Percentiles rank a stretch among this genome's conserved stretches.
phyloP scores from a whole-genome alignment of 2,329 filamentous ascomycete species.

The Alternaria brassicicola region DNA sequence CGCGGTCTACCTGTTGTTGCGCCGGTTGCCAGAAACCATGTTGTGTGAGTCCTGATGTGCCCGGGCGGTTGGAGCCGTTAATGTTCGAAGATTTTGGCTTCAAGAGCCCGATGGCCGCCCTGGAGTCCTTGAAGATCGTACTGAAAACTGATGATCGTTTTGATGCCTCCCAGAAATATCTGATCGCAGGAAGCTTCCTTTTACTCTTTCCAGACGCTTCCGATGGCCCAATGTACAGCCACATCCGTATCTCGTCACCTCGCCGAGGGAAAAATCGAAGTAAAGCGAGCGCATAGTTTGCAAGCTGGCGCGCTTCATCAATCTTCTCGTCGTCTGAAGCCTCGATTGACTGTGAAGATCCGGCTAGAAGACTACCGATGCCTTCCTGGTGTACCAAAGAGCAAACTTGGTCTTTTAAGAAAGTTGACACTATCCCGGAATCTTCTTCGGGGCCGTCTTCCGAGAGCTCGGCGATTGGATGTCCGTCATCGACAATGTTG shows the following conservation, averaged over 20 bases:
- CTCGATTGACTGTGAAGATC: conserved; percentile 47
- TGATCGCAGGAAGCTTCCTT: conserved; percentile 67
- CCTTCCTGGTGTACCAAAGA: conserved; percentile 77
- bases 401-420: conserved; percentile 69
- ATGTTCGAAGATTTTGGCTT: conserved; percentile 46
- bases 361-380: conserved; percentile 67
- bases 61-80: conserved; percentile 9
- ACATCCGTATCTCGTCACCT: conserved; percentile 92
- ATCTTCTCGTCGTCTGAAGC: conserved; percentile 45
- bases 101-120: conserved; percentile 63
- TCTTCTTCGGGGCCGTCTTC: conserved; percentile 30
- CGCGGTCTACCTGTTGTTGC: conserved; percentile 37
- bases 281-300: conserved; percentile 85
- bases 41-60: conserved; percentile 21
- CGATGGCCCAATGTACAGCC: conserved; percentile 79
- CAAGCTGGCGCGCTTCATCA: conserved; percentile 73
- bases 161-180: conserved; percentile 82
- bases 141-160: conserved; percentile 63
- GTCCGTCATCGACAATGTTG: conserved; percentile 59
- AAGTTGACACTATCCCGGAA: conserved; percentile 44
- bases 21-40: conserved; percentile 45
- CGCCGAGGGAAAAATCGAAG: conserved; percentile 81
- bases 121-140: conserved; percentile 62
- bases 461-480: conserved; percentile 38
- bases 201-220: conserved; percentile 45